Conservation (phyloP, 805 yeast species). For the Lipomyces japonicus region DNA sequence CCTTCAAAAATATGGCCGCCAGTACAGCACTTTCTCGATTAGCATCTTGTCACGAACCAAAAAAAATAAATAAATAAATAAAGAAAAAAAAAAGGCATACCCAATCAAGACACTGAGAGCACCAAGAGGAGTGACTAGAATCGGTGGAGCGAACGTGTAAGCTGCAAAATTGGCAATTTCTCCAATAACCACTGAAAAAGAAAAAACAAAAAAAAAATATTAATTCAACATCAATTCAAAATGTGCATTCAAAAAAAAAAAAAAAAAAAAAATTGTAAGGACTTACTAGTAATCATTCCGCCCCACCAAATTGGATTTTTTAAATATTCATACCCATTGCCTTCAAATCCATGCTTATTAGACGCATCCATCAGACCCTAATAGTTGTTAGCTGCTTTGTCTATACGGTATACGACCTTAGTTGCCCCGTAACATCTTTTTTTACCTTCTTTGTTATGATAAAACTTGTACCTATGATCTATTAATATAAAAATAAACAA, state of each 20-base stretch:
- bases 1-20: constrained; percentile 79
- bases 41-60: background rate
- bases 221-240: background rate
- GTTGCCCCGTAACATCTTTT: background rate
- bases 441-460: constrained; percentile 69
- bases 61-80: background rate
- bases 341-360: constrained; percentile 56
- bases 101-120: constrained; percentile 89
- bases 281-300: constrained; percentile 62
- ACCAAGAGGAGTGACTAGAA: constrained; percentile 86
- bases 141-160: constrained; percentile 91
- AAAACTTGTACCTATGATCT: constrained; percentile 41
- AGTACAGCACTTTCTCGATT: constrained; percentile 53
- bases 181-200: constrained; percentile 64
- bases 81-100: constrained; percentile 7
- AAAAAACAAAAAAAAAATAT: background rate
- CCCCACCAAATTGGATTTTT: constrained; percentile 92
- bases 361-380: constrained; percentile 69
- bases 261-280: background rate
- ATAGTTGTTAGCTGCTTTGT: background rate
- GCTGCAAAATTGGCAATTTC: constrained; percentile 93
- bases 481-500: constrained; percentile 1
- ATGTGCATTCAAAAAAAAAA: no score
- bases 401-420: background rate
- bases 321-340: constrained; percentile 73